These are phyloP conservation scores for Leptodermis oblonga DNA, from an alignment of 257 asterid species.

Conservation along the genomic window DNA sequence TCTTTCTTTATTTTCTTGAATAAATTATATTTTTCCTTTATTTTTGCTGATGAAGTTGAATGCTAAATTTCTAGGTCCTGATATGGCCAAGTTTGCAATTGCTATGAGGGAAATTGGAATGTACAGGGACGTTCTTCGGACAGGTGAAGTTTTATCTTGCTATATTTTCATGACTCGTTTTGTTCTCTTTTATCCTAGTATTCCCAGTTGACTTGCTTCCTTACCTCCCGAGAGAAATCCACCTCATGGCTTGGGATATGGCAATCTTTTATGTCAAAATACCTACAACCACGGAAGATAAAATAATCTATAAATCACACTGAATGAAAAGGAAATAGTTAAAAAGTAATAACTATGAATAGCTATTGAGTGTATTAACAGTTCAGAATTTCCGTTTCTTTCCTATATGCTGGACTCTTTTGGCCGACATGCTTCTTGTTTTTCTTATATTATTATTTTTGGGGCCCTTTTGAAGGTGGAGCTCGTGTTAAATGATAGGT, in stretches of 20 bases:
- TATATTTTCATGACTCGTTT: background rate
- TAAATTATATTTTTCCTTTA: background rate
- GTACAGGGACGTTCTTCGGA: conserved; percentile 85
- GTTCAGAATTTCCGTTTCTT: background rate
- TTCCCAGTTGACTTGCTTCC: background rate
- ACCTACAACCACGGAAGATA: background rate
- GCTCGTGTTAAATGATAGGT: conserved; percentile 55
- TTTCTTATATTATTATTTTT: background rate
- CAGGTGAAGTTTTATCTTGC: conserved; percentile 46
- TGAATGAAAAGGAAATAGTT: background rate
- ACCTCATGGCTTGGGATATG: background rate
- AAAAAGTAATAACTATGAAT: background rate
- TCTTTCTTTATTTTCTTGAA: background rate
- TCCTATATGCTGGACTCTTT: background rate
- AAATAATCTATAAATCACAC: background rate
- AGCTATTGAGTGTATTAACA: background rate
- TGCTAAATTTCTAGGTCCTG: conserved; percentile 62
- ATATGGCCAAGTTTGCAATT: conserved; percentile 84
- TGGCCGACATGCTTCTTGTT: background rate
- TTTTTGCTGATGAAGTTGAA: conserved; percentile 23
- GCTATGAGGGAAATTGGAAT: conserved; percentile 88
- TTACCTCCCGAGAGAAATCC: background rate
- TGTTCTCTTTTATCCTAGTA: background rate
- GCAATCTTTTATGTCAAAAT: background rate
- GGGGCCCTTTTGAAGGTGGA: conserved; percentile 50